Conservation (phyloP, 108 stramenopile species). For the Pseudonitzschia multistriata region DNA sequence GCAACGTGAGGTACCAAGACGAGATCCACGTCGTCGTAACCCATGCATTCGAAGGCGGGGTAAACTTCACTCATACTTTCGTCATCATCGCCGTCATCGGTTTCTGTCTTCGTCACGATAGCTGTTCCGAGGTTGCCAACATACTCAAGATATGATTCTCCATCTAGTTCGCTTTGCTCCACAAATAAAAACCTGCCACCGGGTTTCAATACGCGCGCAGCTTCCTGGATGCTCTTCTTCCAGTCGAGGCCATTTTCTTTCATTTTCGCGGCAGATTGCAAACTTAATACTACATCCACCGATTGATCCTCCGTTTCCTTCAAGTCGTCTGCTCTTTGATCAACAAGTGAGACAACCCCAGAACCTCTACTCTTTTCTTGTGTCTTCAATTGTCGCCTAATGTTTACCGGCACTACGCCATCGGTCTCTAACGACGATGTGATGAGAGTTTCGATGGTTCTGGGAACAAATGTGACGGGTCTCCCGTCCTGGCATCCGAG, state of each 20-base stretch:
- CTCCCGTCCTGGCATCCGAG: constrained; percentile 79
- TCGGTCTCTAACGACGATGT: constrained; percentile 66
- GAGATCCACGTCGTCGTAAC: constrained; percentile 79
- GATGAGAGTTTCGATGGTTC: constrained; percentile 70
- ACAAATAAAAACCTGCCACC: constrained; percentile 85
- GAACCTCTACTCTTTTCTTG: constrained; percentile 56
- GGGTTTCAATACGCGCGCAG: constrained; percentile 79
- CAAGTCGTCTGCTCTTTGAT: constrained; percentile 73
- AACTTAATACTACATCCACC: constrained; percentile 76
- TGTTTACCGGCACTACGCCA: constrained; percentile 50
- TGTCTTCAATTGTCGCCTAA: constrained; percentile 66
- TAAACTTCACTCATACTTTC: constrained; percentile 17
- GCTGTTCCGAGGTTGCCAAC: constrained; percentile 40
- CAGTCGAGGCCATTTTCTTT: constrained; percentile 77
- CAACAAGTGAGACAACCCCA: constrained; percentile 36
- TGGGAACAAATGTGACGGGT: constrained; percentile 76
- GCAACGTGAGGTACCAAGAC: constrained; percentile 81
- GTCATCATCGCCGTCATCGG: constrained; percentile 24
- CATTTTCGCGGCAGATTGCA: constrained; percentile 68
- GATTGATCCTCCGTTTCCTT: constrained; percentile 57
- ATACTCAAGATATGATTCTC: constrained; percentile 73
- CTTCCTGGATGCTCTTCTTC: constrained; percentile 73
- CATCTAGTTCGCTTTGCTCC: constrained; percentile 62
- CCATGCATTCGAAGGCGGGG: constrained; percentile 69
- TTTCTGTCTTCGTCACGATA: constrained; percentile 16